Conservation (phyloP, 257 asterid species). For the Solanum arcanum region DNA sequence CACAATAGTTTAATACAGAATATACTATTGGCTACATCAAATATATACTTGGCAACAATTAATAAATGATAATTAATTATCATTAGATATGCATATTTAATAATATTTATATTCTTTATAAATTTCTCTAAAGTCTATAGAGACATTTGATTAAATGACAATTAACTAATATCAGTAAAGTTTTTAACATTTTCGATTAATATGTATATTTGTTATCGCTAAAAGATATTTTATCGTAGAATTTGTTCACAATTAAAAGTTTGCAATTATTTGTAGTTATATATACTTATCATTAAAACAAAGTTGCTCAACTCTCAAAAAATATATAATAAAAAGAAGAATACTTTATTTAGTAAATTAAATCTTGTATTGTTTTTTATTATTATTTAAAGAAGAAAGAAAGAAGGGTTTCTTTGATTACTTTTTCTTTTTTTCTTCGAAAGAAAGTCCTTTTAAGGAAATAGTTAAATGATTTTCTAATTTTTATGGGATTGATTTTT, state of each 20-base stretch:
- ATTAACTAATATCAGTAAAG: too few relatives aligned
- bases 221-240: too few relatives aligned
- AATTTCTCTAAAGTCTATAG: not conserved
- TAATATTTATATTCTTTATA: too few relatives aligned
- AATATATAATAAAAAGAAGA: too few relatives aligned
- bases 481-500: not conserved
- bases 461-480: not conserved
- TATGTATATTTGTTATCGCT: too few relatives aligned
- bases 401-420: not conserved
- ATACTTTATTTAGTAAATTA: not conserved
- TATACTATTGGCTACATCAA: not conserved
- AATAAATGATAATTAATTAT: not conserved
- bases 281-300: not conserved
- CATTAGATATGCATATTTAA: too few relatives aligned
- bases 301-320: not conserved
- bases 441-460: not conserved
- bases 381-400: not conserved
- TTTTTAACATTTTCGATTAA: accelerated
- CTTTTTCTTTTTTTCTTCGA: not conserved
- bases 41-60: too few relatives aligned
- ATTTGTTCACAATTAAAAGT: too few relatives aligned
- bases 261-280: too few relatives aligned
- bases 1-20: not conserved
- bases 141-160: too few relatives aligned
- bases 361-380: not conserved